A percentile compares a stretch with the other conserved stretches of the same genome.
Conservation (phyloP, 371 early-diverging fungal genomes). For the Rhizopus delemar region DNA sequence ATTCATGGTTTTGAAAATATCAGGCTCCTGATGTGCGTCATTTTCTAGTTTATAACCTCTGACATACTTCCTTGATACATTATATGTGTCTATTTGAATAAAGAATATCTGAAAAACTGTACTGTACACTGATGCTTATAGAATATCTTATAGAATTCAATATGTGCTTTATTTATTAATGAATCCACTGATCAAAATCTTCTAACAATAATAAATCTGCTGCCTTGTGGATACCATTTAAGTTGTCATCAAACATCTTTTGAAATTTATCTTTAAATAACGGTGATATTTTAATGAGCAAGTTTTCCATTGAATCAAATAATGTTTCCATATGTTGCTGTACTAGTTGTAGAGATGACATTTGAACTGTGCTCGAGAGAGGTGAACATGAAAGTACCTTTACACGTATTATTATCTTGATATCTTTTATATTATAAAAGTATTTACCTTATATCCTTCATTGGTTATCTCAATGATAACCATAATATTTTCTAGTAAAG, state of each 20-base stretch:
- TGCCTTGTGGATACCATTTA: conserved; percentile 31
- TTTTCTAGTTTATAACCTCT: conserved; percentile 60
- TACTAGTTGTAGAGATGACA: conserved; percentile 23
- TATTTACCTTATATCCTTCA: conserved; percentile 40
- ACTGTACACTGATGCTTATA: conserved; percentile 26
- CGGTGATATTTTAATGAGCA: conserved; percentile 44
- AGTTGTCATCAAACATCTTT: conserved; percentile 31
- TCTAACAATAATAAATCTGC: not conserved
- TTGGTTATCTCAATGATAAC: conserved; percentile 39
- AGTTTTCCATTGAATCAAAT: conserved; percentile 46
- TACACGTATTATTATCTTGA: not conserved
- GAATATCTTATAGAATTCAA: conserved; percentile 26
- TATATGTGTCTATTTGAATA: conserved; percentile 43
- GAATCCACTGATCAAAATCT: conserved; percentile 13
- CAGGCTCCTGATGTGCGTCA: conserved; percentile 64
- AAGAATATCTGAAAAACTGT: conserved; percentile 21
- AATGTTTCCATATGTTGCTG: conserved; percentile 28
- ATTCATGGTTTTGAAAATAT: conserved; percentile 64
- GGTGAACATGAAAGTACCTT: conserved; percentile 40
- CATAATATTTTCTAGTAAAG: conserved; percentile 44
- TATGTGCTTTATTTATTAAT: conserved; percentile 34
- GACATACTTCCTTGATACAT: conserved; percentile 62
- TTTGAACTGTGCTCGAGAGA: conserved; percentile 20
- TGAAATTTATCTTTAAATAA: conserved; percentile 42
- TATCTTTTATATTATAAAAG: not conserved